These are phyloP conservation scores for Lactuca saligna DNA, from an alignment of 129 eudicot species.

Conservation along the genomic window DNA sequence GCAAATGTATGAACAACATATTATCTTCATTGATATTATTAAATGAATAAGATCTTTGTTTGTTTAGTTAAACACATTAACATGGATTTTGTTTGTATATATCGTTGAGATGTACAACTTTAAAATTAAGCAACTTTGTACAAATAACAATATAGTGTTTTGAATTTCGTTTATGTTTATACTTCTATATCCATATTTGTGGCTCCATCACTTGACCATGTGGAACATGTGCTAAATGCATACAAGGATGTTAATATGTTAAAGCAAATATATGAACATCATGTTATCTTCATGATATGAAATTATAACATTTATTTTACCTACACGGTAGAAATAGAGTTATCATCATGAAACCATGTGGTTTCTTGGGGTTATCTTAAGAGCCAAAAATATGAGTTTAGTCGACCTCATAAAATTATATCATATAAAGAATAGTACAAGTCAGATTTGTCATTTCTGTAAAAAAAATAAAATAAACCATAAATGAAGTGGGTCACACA, in stretches of 20 bases:
- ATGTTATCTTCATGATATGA: neutral
- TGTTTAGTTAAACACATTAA: no score
- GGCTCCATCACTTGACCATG: neutral
- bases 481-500: neutral
- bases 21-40: no score
- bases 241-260: neutral
- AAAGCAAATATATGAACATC: neutral
- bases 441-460: neutral
- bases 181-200: no score
- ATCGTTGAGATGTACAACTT: no score
- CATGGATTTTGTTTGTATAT: no score
- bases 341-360: neutral
- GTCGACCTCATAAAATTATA: neutral
- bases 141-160: no score
- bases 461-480: neutral
- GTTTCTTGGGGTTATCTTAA: neutral
- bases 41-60: no score
- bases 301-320: neutral
- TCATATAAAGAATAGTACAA: neutral
- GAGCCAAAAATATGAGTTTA: neutral
- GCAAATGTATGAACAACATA: no score
- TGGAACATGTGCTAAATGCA: neutral
- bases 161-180: no score
- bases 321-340: neutral
- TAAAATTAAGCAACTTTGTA: no score